Conservation (phyloP, 1,284 basidiomycete species). For the Puccinia sorghi region DNA sequence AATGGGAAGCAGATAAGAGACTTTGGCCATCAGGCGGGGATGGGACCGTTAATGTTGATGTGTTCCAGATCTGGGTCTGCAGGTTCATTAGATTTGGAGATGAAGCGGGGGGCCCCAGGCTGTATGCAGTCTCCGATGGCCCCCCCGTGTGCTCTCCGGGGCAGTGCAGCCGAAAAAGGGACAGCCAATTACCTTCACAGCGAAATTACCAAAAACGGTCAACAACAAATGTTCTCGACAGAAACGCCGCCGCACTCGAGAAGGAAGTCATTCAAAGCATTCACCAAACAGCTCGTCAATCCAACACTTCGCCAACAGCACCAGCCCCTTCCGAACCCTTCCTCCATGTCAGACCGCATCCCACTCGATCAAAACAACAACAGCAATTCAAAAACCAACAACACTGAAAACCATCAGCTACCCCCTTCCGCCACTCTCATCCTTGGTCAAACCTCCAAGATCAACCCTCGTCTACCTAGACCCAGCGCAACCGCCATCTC, state of each 20-base stretch:
- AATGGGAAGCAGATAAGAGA: too few species aligned
- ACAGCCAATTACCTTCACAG: too few species aligned
- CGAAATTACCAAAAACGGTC: too few species aligned
- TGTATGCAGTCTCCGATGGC: too few species aligned
- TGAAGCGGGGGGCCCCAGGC: too few species aligned
- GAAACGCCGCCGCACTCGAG: conserved; percentile 32
- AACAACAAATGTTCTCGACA: conserved; percentile 26
- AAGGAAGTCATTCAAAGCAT: conserved; percentile 37
- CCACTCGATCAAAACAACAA: neutral
- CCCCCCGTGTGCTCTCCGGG: too few species aligned
- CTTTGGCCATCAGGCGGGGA: too few species aligned
- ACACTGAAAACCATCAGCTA: neutral
- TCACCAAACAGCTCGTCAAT: conserved; percentile 42
- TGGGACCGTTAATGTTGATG: too few species aligned
- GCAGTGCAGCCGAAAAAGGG: too few species aligned
- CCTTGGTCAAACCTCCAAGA: conserved; percentile 17
- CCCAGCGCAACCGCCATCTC: neutral
- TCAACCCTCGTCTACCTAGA: conserved; percentile 19
- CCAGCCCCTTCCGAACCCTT: neutral
- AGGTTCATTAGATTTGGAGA: too few species aligned
- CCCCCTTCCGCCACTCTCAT: conserved; percentile 40
- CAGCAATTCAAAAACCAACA: neutral
- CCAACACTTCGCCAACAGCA: neutral
- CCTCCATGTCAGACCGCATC: conserved; percentile 7
- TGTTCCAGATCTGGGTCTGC: too few species aligned